Conservation (phyloP, 202 grass and related monocot species). For the Brachypodium distachyon region DNA sequence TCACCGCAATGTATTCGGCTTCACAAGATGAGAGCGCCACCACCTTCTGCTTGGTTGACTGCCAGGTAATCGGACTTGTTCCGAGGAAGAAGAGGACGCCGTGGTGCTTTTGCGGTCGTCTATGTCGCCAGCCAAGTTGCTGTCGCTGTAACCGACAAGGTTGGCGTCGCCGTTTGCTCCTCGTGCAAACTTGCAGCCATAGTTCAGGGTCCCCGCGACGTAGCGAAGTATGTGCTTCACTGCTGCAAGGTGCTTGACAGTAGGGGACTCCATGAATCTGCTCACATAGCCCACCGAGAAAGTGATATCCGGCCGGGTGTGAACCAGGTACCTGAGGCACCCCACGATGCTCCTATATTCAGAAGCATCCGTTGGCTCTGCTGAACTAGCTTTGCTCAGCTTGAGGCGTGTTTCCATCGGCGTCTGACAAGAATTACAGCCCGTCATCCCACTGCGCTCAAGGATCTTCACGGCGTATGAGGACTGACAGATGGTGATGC, state of each 20-base stretch:
- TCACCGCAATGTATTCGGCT: neutral
- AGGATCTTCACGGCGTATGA: neutral
- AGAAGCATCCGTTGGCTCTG: neutral
- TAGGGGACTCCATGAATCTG: neutral
- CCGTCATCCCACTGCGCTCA: neutral
- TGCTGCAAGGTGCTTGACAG: neutral
- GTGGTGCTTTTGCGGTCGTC: neutral
- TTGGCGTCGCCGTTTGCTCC: neutral
- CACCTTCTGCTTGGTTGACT: neutral
- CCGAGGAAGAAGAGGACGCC: too few species aligned
- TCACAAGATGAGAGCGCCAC: neutral
- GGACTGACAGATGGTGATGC: neutral
- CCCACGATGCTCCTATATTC: neutral
- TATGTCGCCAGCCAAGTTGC: neutral
- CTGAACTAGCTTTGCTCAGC: neutral
- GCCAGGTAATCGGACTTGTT: neutral
- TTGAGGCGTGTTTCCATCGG: neutral
- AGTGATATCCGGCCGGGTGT: neutral
- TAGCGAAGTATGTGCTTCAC: neutral
- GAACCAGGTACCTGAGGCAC: neutral
- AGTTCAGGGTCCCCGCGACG: too few species aligned
- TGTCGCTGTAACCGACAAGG: neutral
- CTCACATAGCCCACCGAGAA: neutral
- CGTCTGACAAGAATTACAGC: neutral
- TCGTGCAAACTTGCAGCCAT: neutral